These are phyloP conservation scores for Phycomyces nitens DNA, from an alignment of 192 early-diverging fungal genomes.

Conservation along the genomic window DNA sequence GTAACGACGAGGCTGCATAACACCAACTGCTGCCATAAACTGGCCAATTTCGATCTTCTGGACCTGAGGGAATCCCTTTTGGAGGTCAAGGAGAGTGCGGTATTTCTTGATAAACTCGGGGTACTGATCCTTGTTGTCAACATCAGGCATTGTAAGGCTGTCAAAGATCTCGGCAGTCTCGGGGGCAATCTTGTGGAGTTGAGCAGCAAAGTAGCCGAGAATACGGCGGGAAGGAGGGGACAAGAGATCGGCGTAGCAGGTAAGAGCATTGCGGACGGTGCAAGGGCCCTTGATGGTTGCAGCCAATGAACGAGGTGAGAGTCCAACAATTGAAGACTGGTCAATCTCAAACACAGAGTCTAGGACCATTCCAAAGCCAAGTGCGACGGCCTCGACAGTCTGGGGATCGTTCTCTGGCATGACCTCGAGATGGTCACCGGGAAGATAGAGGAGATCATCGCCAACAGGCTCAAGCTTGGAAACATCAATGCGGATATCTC, in stretches of 20 bases:
- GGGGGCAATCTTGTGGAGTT: conserved; percentile 24
- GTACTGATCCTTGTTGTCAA: conserved; percentile 28
- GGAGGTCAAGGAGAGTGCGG: conserved; percentile 29
- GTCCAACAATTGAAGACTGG: conserved; percentile 6
- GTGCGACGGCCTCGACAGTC: conserved; percentile 40
- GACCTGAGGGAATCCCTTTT: conserved; percentile 27
- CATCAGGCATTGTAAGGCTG: conserved; percentile 30
- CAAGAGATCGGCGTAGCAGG: conserved; percentile 45
- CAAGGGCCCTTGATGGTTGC: conserved; percentile 42
- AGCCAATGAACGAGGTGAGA: conserved; percentile 45
- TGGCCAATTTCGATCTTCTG: conserved; percentile 33
- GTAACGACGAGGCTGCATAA: conserved; percentile 80
- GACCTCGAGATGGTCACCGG: conserved; percentile 55
- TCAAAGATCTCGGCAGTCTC: conserved; percentile 36
- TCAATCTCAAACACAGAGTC: conserved; percentile 49
- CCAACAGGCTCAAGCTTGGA: conserved; percentile 11
- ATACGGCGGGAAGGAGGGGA: conserved; percentile 36
- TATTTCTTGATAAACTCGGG: conserved; percentile 22
- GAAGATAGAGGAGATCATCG: conserved; percentile 30
- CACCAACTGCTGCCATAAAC: conserved; percentile 37
- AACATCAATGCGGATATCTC: conserved; percentile 37
- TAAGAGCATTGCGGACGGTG: conserved; percentile 45
- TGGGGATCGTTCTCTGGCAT: conserved; percentile 38
- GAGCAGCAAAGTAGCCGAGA: conserved; percentile 36
- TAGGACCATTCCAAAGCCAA: conserved; percentile 41